Evolutionary conservation across 306 rosid species (phyloP), one percentile per base, ranked within the genome.

Genomic region (Lithocarpus polystachyus): DNA sequence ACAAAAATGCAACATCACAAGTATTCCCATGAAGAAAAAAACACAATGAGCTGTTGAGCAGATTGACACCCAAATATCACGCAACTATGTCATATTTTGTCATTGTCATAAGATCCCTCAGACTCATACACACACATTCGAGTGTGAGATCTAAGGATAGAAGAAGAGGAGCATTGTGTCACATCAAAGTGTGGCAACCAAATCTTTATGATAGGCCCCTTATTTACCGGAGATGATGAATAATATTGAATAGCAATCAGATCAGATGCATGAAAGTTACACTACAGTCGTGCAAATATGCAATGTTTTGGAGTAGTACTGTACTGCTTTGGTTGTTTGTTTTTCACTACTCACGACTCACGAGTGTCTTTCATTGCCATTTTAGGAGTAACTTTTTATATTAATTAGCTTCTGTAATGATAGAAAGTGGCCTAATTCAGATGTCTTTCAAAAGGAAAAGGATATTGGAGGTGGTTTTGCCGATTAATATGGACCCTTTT

Each of bases 31-130:
- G 10, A 1, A 6, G 23, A 22, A 54, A 23, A 22, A 54, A 23
- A 22, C 81, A 40, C 37, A 24, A 70, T 81, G 80, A 76, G 77
- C 84, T 81, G 84, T 75, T 56, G 15, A 72, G 73, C 77, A 79
- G 68, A 65, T 73, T 51, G 52, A 15, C 6, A 60, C 13, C 37
- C 72, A 67, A 67, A 67, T 35, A 35, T 67, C 51, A 67, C 72
- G 72, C 72, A 67, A 35, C 28, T 19, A 67, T 14, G 51, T 67
- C 28, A 35, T 33, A 35, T 24, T 19, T 33, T 14, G 51, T 67
- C 28, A n/a, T 33, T 67, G 72, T 67, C 72, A 35, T 35, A 33
- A 33, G 72, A 33, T 35, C 14, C 72, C 28, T 8, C 26, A 11
- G 45, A 40, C 45, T 40, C 45, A 40, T 40, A 8, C 17, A 18